phyloP scores from a whole-genome alignment of 1,139 yeast species.

The Protomyces macrosporus region DNA sequence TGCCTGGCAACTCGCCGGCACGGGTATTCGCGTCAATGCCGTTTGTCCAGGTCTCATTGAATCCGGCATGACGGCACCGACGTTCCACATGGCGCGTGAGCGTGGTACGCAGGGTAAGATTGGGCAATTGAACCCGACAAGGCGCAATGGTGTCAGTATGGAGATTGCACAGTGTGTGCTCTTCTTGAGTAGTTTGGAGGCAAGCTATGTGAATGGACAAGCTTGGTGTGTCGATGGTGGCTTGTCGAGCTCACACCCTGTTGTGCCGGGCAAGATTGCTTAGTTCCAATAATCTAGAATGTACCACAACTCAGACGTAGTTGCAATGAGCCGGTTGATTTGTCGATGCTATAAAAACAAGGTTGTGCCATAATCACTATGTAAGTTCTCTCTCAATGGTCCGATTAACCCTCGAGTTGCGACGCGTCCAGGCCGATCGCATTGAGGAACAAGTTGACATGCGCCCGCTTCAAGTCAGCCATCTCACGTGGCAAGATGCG shows the following conservation, averaged over 20 bases:
- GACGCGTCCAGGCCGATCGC: constrained; percentile 96
- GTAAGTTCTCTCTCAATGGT: background rate
- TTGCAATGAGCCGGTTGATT: too few relatives aligned
- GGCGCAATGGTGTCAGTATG: constrained; percentile 27
- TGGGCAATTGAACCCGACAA: constrained; percentile 29
- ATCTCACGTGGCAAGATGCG: constrained; percentile 56
- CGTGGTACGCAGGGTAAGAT: constrained; percentile 26
- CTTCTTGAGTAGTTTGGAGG: constrained; percentile 27
- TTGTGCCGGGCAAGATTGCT: constrained; percentile 28
- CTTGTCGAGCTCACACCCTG: constrained; percentile 27
- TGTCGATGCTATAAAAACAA: too few relatives aligned
- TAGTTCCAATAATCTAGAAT: background rate
- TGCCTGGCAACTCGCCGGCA: constrained; percentile 30
- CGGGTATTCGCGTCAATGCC: constrained; percentile 32
- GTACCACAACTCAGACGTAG: too few relatives aligned
- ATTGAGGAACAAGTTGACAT: constrained; percentile 85
- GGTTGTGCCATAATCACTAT: too few relatives aligned
- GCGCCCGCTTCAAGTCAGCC: constrained; percentile 60
- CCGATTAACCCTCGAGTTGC: constrained; percentile 26
- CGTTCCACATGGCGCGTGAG: constrained; percentile 19
- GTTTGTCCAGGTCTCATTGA: constrained; percentile 32
- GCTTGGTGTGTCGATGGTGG: constrained; percentile 29
- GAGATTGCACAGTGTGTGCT: constrained; percentile 29
- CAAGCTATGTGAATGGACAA: constrained; percentile 29
- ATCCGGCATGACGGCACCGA: constrained; percentile 28